Base-by-base conservation (phyloP, 495 filamentous ascomycete genomes). In the Talaromyces stipitatus region DNA sequence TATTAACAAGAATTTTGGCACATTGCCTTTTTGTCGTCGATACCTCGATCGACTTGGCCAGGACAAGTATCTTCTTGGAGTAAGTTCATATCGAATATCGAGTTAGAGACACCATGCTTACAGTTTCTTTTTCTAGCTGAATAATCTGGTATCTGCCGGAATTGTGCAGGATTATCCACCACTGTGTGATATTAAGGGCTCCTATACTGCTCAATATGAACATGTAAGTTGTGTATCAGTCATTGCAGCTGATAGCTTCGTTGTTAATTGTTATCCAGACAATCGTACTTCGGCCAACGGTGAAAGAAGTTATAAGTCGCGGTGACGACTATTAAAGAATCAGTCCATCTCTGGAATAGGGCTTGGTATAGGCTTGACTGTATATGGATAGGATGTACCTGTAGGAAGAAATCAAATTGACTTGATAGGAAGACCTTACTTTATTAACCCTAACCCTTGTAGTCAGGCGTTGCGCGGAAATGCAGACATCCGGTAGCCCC, bases 191-290 rank as follows among this genome's bases (percentile, higher is more conserved):
- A 84, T 90, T 73, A 96, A 95, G 83, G 92, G 92, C 55, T 92
- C 89, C 20, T 97, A 94, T 69, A 95, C 91, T 18, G 92, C 92
- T 60, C 92, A 97, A 72, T 96, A 78, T 65, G 92, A 97, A 80
- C 92, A 97, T 79, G 90, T 94, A 75, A 80, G 88, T 74, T 32
- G 58, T 43, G 50, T 29, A 26, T 18, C 16, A 43, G 29, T 60
- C 29, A 27, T 30, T 60, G 68, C 72, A 58, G 73, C 69, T 61
- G 46, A 18, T 43, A 30, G n/a, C n/a, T n/a, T 59, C 28, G 27
- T 29, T 60, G 67, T 72, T 59, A 74, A 68, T 62, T 45, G 32
- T 18, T 28, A n/a, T n/a, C 23, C 50, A 95, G 89, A 96, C 91
- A 12, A 88, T 96, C 62, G 65, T 96, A 57, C 82, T 96, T 56